Evolutionary conservation across 805 yeast genomes (phyloP), one percentile per base, ranked within the genome.

Genomic region (Starmerella sp.): DNA sequence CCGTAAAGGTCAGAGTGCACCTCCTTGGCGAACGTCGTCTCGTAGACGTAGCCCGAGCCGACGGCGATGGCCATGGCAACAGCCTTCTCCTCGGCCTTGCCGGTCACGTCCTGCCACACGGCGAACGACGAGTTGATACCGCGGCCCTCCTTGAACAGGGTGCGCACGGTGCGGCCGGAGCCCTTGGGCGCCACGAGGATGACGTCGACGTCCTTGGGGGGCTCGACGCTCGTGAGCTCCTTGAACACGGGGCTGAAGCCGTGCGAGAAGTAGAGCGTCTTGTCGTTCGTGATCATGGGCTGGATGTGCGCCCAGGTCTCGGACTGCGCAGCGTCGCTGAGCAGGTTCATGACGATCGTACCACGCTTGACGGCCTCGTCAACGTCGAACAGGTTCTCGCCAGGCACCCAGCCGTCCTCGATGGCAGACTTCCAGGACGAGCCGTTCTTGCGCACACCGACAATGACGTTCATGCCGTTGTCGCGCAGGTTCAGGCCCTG

Each of bases 341-440:
- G 82, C 77, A 93, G 81, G 86, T 93, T 91, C 97, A 93, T 91
- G 74, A 93, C 77, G 74, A 82, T 82, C 69, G 96, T 84, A 80
- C 98, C 98, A 73, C 79, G 84, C 68, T 72, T 66, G 72, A 93
- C 83, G 67, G 98, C 98, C 78, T 91, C 97, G 65, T 80, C 79
- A 64, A 93, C 96, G 63, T 84, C 90, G 75, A 93, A 93, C 74
- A 93, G 81, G 82, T 85, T 93, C 80, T 91, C 87, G 74, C 98
- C 98, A 74, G 97, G 96, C 66, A 93, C 96, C 98, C 98, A 93
- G 68, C 98, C 98, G 75, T 93, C 98, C 77, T 93, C 98, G 67
- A 88, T 77, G 70, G 98, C 98, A 66, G 96, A 95, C 79, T 91
- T 91, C 98, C 98, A 93, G 57, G 97, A 93, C 64, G 96, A 93